Base-by-base conservation (phyloP, 1,139 yeast genomes). In the Taphrina pruni region DNA sequence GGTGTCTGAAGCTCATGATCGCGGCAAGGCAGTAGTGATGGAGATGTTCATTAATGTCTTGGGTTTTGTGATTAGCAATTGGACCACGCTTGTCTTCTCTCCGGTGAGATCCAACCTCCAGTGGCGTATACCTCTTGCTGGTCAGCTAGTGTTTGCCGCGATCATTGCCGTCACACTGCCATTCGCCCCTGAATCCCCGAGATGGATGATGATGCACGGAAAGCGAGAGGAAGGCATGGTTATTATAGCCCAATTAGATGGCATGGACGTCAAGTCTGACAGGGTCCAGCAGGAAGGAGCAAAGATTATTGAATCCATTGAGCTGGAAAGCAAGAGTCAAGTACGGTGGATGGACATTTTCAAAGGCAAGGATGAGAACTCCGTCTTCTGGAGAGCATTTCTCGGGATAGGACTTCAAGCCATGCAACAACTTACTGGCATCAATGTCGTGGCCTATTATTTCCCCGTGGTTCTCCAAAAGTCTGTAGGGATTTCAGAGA, bases 111-210 rank as follows among this genome's bases (percentile, higher is more conserved):
- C 77, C 20, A 65, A 70, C 1, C 72, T 79, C 73, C 84, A 86
- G 58, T 81, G 86, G 86, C 78, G 87, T 78, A 77, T 83, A 74
- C 84, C 85, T 1, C 71, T 74, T 43, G 76, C 75, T 11, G 73
- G 75, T 60, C 77, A 75, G 66, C 57, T 72, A 3, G 71, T 74
- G 5, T 75, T 75, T 48, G 71, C 71, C 41, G 50, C 61, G 2
- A 54, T 69, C 48, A 62, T 72, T 41, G 70, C 62, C 46, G 45
- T 65, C 6, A 38, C 60, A 11, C 55, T 66, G 21, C 82, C 75
- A 83, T 81, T 87, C 75, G 64, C 58, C 78, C 95, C 95, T 70
- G 95, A 89, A 79, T 87, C 93, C 50, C 92, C 95, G 74, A 84
- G 95, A 80, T 88, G 80, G 79, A 83, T 85, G 78, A 83, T 87